Evolutionary conservation across 1,139 yeast species (phyloP).

Genomic region (Zygosaccharomyces pseudobailii): DNA sequence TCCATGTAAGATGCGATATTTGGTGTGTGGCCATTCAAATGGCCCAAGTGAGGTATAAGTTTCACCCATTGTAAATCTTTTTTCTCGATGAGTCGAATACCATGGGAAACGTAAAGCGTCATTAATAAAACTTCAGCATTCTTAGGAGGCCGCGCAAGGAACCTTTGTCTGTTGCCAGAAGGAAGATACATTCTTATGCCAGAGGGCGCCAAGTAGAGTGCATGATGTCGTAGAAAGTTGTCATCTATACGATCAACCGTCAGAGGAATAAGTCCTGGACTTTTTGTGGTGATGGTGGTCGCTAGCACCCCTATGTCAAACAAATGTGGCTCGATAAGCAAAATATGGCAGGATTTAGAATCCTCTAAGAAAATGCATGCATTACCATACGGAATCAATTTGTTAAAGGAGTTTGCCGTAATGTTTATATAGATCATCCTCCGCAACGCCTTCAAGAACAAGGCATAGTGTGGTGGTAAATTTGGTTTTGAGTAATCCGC

Average conservation of each 20-base stretch:
- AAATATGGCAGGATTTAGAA: slow-evolving; percentile 27
- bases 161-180: slow-evolving; percentile 39
- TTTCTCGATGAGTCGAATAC: slow-evolving; percentile 39
- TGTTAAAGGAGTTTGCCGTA: slow-evolving; percentile 35
- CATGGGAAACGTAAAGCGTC: slow-evolving; percentile 51
- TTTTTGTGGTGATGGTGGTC: slow-evolving; percentile 33
- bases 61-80: slow-evolving; percentile 53
- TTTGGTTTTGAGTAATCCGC: slow-evolving; percentile 36
- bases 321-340: slow-evolving; percentile 53
- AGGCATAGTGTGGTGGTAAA: slow-evolving; percentile 46
- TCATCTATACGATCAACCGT: slow-evolving; percentile 20
- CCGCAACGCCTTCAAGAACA: slow-evolving; percentile 59
- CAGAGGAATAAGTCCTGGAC: slow-evolving; percentile 28
- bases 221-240: slow-evolving; percentile 37
- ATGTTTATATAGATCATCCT: slow-evolving; percentile 48
- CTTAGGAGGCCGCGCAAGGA: slow-evolving; percentile 48
- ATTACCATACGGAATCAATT: slow-evolving; percentile 51
- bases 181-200: slow-evolving; percentile 68
- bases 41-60: slow-evolving; percentile 61
- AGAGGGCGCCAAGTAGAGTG: slow-evolving; percentile 66
- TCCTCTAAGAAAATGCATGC: slow-evolving; percentile 37
- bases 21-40: slow-evolving; percentile 64
- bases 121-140: slow-evolving; percentile 46
- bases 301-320: slow-evolving; percentile 50
- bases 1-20: slow-evolving; percentile 52